phyloP scores from a whole-genome alignment of 2,329 filamentous ascomycete species.

The Aspergillus alliaceus region DNA sequence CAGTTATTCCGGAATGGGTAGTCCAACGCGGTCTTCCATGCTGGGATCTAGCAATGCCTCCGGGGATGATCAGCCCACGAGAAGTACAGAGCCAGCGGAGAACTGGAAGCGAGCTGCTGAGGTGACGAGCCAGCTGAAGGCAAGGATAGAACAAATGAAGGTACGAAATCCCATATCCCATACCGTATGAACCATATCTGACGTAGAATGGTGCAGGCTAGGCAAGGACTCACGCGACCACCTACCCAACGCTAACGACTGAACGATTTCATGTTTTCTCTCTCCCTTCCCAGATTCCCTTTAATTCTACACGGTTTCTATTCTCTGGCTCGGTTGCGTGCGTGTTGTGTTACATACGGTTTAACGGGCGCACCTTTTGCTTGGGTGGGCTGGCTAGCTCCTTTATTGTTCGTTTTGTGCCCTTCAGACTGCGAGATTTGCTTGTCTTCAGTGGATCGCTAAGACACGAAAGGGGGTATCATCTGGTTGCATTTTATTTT shows the following conservation, averaged over 20 bases:
- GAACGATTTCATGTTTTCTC: constrained; percentile 21
- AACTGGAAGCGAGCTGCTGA: constrained; percentile 97
- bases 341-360: constrained; percentile 4
- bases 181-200: background rate
- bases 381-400: constrained; percentile 13
- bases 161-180: constrained; percentile 31
- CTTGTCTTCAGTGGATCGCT: background rate
- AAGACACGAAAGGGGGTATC: background rate
- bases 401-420: constrained; percentile 6
- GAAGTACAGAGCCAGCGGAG: constrained; percentile 64
- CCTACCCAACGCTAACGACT: constrained; percentile 37
- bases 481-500: constrained; percentile 5
- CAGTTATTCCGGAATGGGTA: constrained; percentile 36
- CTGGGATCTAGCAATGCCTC: constrained; percentile 37
- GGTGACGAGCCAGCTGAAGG: constrained; percentile 95
- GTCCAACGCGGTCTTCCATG: constrained; percentile 38
- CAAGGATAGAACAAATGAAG: constrained; percentile 99
- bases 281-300: constrained; percentile 12
- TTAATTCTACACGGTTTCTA: constrained; percentile 12
- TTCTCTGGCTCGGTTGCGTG: constrained; percentile 2
- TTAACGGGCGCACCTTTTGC: constrained; percentile 5
- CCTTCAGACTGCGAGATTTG: constrained; percentile 1
- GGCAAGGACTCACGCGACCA: constrained; percentile 45
- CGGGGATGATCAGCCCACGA: constrained; percentile 34
- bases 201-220: constrained; percentile 33